Base-by-base conservation (phyloP, 306 rosid genomes). In the Fragaria vesca region DNA sequence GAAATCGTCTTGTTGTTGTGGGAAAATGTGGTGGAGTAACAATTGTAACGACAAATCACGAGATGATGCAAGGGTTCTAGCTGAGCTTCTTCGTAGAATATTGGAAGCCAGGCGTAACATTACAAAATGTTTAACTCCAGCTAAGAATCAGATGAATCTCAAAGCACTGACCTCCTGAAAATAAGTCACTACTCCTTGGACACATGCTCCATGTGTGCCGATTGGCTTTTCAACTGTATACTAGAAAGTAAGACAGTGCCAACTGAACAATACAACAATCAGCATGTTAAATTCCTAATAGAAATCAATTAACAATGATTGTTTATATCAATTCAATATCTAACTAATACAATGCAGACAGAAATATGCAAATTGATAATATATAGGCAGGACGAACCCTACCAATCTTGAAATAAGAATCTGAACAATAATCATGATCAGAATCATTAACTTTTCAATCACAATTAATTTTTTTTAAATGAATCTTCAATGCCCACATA, bases 81-180 rank as follows among this genome's bases (percentile, higher is more conserved):
- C 8, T 0, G 77, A 66, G 5, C 42, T 54, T 82, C 74, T 79
- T 45, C 75, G 79, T 17, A 82, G 60, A 67, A 83, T 76, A 70
- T 71, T 79, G 42, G 48, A 61, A 48, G 36, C 65, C n/a, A 50
- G 40, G 28, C 74, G 86, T 70, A 83, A 79, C 86, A 83, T 83
- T 74, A 66, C 69, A 55, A 15, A 28, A 13, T 15, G 68, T 28
- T 62, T 1, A 62, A 30, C 68, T 13, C 68, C 42, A 6, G 67
- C 42, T 30, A 62, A 13, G 68, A 18, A 15, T 62, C 7, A 13
- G 67, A 28, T 61, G 38, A 61, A 30, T 16, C 38, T 30, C 38
- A 15, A 24, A 62, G 42, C 20, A 62, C 42, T 30, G 36, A 3
- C n/a, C 42, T 5, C 42, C 68, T 30, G n/a, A 28, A 12, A 28